Evolutionary conservation across 305 asterid genomes (phyloP).

Genomic region (Euphrasia arctica): DNA sequence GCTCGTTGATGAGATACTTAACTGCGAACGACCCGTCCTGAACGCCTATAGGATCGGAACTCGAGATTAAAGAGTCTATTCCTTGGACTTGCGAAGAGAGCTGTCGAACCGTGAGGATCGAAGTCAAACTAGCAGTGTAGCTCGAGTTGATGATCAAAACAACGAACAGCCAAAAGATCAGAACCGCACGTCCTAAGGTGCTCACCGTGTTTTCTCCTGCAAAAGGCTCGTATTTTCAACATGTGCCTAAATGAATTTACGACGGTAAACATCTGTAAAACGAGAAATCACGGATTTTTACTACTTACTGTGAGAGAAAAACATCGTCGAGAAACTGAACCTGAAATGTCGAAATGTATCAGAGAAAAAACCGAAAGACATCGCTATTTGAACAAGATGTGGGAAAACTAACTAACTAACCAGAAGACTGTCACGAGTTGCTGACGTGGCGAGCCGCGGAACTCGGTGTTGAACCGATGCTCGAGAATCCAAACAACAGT

Average conservation of each 20-base stretch:
- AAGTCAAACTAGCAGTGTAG: constrained; percentile 95
- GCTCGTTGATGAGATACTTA: constrained; percentile 61
- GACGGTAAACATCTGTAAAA: neutral
- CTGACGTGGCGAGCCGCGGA: constrained; percentile 89
- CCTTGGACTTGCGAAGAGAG: constrained; percentile 70
- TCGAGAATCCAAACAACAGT: constrained; percentile 91
- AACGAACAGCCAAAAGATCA: constrained; percentile 82
- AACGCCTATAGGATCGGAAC: constrained; percentile 83
- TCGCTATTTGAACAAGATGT: constrained; percentile 10
- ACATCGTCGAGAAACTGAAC: constrained; percentile 93
- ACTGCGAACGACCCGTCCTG: constrained; percentile 87
- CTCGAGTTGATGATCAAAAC: constrained; percentile 89
- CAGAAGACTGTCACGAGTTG: constrained; percentile 72
- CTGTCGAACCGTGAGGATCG: constrained; percentile 84
- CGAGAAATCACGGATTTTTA: neutral
- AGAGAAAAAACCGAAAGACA: neutral
- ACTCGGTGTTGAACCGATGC: constrained; percentile 73
- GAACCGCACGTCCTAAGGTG: constrained; percentile 72
- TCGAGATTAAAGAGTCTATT: constrained; percentile 61
- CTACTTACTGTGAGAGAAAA: constrained; percentile 75
- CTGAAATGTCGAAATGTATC: constrained; percentile 39
- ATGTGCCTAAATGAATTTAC: neutral
- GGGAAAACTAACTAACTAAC: constrained; percentile 36
- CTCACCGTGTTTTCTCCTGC: constrained; percentile 83
- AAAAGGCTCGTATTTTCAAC: constrained; percentile 10